Evolutionary conservation across 495 filamentous ascomycete genomes (phyloP).

Genomic region (Aspergillus homomorphus): DNA sequence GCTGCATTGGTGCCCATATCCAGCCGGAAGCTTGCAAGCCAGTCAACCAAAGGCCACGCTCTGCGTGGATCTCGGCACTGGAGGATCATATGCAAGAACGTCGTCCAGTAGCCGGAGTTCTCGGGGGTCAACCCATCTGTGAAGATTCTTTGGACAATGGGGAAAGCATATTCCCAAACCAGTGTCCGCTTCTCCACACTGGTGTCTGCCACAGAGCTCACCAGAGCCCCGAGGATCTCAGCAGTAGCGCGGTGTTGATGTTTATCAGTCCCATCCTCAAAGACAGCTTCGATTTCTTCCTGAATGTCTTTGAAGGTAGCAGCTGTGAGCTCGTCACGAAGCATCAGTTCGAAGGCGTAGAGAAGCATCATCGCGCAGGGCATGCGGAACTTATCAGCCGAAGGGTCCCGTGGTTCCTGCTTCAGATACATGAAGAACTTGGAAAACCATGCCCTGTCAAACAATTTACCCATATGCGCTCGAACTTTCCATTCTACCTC

Average conservation of each 20-base stretch:
- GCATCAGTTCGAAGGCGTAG: constrained; percentile 83
- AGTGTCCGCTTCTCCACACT: constrained; percentile 62
- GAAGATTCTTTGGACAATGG: constrained; percentile 81
- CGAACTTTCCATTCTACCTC: constrained; percentile 72
- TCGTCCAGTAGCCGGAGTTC: constrained; percentile 90
- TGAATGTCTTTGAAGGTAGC: constrained; percentile 87
- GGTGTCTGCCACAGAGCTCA: constrained; percentile 70
- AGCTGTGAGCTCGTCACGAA: constrained; percentile 62
- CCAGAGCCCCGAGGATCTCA: constrained; percentile 85
- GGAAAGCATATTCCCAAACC: constrained; percentile 87
- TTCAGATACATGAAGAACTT: constrained; percentile 90
- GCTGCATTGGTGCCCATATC: constrained; percentile 95
- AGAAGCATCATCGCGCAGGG: constrained; percentile 79
- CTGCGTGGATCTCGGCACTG: constrained; percentile 83
- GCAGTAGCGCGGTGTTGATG: constrained; percentile 96
- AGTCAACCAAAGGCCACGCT: constrained; percentile 80
- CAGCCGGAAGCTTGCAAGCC: constrained; percentile 78
- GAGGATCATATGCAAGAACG: constrained; percentile 82
- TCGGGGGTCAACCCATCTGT: constrained; percentile 89
- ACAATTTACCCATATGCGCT: constrained; percentile 73
- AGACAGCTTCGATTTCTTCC: constrained; percentile 67
- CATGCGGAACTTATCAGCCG: constrained; percentile 84
- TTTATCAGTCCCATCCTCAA: constrained; percentile 91
- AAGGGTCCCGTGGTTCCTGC: constrained; percentile 87
- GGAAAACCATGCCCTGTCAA: constrained; percentile 82